phyloP scores from a whole-genome alignment of 371 early-diverging fungal genomes.

The Mortierella sp. region DNA sequence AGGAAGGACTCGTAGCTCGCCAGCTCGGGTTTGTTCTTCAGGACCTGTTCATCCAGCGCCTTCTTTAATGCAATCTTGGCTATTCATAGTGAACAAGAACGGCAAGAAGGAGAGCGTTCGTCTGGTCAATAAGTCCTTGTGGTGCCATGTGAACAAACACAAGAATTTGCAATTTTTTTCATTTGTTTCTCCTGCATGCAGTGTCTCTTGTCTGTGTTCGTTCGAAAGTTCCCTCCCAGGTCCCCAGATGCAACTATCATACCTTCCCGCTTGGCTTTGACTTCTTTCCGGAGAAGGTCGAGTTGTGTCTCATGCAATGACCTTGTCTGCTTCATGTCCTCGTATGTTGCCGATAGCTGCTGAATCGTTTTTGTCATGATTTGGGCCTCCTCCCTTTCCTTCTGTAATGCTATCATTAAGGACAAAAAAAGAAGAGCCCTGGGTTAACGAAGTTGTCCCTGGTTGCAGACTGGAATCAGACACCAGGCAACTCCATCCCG shows the following conservation, averaged over 20 bases:
- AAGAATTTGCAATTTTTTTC: neutral
- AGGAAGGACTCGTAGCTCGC: constrained; percentile 36
- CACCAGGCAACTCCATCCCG: neutral
- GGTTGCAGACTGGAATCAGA: neutral
- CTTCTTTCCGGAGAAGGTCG: constrained; percentile 31
- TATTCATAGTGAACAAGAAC: constrained; percentile 12
- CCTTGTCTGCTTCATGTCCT: constrained; percentile 35
- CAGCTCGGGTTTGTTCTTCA: constrained; percentile 54
- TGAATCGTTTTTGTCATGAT: constrained; percentile 36
- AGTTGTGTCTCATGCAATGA: constrained; percentile 27
- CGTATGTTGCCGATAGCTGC: constrained; percentile 20
- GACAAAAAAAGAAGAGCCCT: neutral
- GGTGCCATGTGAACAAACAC: constrained; percentile 4
- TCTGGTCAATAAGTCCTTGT: neutral
- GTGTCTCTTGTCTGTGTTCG: neutral
- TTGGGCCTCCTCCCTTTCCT: constrained; percentile 45
- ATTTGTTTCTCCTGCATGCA: constrained; percentile 9
- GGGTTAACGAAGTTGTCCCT: neutral
- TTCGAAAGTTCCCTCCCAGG: neutral
- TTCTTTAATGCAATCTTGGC: constrained; percentile 50
- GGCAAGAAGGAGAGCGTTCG: neutral
- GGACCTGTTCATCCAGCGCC: constrained; percentile 47
- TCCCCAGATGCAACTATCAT: neutral
- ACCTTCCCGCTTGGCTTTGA: constrained; percentile 58
- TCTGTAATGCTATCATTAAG: constrained; percentile 36